Base-by-base conservation (phyloP, 164 flowering plant genomes). In the Piper betle region DNA sequence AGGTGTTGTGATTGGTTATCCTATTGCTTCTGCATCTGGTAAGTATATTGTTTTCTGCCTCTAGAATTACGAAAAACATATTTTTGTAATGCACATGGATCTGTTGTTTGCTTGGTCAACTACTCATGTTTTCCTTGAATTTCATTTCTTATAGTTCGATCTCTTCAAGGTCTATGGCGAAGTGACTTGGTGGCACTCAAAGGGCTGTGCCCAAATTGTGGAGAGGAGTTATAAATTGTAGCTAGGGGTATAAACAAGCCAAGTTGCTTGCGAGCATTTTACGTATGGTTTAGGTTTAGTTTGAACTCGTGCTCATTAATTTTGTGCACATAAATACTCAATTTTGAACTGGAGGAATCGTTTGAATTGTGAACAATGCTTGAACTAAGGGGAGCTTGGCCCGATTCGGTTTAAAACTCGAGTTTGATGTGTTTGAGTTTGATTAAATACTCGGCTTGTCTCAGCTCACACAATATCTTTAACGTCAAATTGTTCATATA, bases 171-270 rank as follows among this genome's bases (percentile, higher is more conserved):
- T 52, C 74, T 90, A 20, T 86, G 96, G 97, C 82, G 72, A 69
- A 87, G 86, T 77, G 91, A 90, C 76, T 78, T 93, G 78, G 94
- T 84, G 62, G 96, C 95, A n/a, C 58, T 93, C 25, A 93, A 80
- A 68, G 96, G 98, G 18, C 68, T 85, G 55, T 93, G 99, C 75
- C 99, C 99, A 33, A 89, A 79, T 74, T 93, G 97, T 64, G 87
- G 88, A n/a, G 98, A 92, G 68, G 94, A 92, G 96, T 96, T 92
- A 43, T 6, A 2, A 1, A 43, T 2, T 43, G 50, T 15, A 8
- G 12, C 12, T 43, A 1, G 8, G 50, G 12, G 12, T 1, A 8
- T 43, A 8, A 15, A 6, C 8, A 43, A 43, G 12, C 50, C 12
- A n/a, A n/a, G n/a, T n/a, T n/a, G n/a, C n/a, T n/a, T n/a, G n/a